These are phyloP conservation scores for Diaporthe amygdali DNA, from an alignment of 2,329 filamentous ascomycete species.

Conservation along the genomic window DNA sequence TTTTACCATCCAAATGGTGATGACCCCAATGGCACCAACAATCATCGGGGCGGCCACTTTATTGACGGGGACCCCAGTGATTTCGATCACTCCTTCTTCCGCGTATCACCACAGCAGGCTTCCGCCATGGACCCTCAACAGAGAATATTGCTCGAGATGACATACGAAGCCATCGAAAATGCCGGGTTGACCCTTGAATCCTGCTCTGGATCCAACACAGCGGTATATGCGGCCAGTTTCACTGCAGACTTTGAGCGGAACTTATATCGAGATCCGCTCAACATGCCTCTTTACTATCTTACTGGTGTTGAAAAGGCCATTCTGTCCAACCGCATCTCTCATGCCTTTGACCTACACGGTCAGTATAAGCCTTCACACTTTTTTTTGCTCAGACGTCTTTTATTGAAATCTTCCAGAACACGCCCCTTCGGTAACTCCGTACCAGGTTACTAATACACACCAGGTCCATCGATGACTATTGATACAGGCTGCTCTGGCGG, in stretches of 20 bases:
- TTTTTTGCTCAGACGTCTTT: no score
- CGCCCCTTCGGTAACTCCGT: no score
- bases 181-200: conserved; percentile 26
- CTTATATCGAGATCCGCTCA: conserved; percentile 24
- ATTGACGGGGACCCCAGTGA: not conserved
- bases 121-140: conserved; percentile 71
- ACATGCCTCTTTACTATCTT: conserved; percentile 32
- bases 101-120: conserved; percentile 71
- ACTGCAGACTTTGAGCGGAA: conserved; percentile 30
- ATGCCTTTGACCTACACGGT: conserved; percentile 43
- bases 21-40: not conserved
- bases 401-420: no score
- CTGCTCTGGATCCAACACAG: conserved; percentile 29
- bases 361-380: no score
- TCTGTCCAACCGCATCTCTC: conserved; percentile 43
- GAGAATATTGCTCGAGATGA: conserved; percentile 64
- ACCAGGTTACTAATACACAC: no score
- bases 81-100: conserved; percentile 60
- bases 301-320: conserved; percentile 38
- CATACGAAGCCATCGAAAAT: conserved; percentile 70
- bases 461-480: conserved; percentile 44
- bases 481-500: not conserved
- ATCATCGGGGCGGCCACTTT: not conserved
- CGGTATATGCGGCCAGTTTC: conserved; percentile 33
- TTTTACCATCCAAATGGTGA: not conserved